These are phyloP conservation scores for Fusarium incarnatum DNA, from an alignment of 2,329 filamentous ascomycete genomes.

Conservation along the genomic window DNA sequence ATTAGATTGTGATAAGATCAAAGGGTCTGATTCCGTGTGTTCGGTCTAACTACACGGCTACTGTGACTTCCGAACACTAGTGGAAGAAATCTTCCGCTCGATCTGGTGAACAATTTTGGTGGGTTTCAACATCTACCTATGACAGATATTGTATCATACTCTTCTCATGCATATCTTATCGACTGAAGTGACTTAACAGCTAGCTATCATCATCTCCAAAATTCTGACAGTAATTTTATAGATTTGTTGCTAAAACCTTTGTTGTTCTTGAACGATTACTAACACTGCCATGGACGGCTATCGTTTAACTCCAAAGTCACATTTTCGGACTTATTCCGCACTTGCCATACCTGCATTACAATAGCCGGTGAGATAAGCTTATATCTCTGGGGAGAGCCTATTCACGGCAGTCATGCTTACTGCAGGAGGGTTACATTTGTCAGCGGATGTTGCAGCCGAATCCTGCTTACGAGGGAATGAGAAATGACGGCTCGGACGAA, in stretches of 20 bases:
- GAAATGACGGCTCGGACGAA: background rate
- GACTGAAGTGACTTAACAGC: no score
- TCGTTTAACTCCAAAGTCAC: background rate
- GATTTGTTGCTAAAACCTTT: no score
- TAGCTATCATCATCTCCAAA: no score
- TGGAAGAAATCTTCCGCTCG: background rate
- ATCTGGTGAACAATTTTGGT: background rate
- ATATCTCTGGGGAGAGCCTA: background rate
- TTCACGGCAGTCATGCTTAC: no score
- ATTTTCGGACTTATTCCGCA: background rate
- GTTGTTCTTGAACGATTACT: no score
- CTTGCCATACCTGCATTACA: rapidly evolving
- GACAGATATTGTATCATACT: background rate
- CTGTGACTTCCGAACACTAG: background rate
- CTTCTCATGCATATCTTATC: background rate
- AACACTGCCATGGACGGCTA: background rate
- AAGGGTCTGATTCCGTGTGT: background rate
- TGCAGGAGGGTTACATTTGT: background rate
- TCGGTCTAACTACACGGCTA: background rate
- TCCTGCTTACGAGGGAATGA: background rate
- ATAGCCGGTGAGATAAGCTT: background rate
- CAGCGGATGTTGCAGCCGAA: background rate
- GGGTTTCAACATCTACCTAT: background rate
- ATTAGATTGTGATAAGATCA: background rate
- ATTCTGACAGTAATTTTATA: no score